Evolutionary conservation across 371 early-diverging fungal species (phyloP).

Genomic region (Mucor lusitanicus): DNA sequence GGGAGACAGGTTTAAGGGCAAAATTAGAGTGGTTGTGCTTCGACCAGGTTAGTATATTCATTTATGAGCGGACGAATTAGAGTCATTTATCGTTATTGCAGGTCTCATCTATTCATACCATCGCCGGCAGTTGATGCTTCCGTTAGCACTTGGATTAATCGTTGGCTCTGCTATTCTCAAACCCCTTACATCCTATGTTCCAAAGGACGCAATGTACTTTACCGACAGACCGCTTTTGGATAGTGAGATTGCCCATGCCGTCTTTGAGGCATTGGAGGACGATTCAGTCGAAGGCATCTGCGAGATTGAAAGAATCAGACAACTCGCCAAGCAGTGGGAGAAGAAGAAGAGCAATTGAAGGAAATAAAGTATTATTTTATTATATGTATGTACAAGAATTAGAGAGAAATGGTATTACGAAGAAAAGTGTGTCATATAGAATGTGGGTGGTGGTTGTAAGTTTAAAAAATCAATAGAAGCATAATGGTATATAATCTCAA

Average conservation of each 20-base stretch:
- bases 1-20: constrained; percentile 18
- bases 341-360: constrained; percentile 4
- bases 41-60: constrained; percentile 27
- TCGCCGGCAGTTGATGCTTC: constrained; percentile 26
- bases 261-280: constrained; percentile 24
- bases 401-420: background rate
- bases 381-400: background rate
- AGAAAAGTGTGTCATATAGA: background rate
- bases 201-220: constrained; percentile 13
- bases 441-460: constrained; percentile 2
- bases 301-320: constrained; percentile 24
- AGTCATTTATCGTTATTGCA: constrained; percentile 1
- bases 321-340: constrained; percentile 28
- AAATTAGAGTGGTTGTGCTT: constrained; percentile 24
- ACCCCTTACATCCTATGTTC: constrained; percentile 26
- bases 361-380: background rate
- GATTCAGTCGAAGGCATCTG: constrained; percentile 21
- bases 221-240: constrained; percentile 31
- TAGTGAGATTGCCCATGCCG: constrained; percentile 24
- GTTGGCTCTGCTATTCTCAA: constrained; percentile 26
- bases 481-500: background rate
- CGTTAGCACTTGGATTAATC: constrained; percentile 24
- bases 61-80: background rate
- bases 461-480: background rate
- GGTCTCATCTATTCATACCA: constrained; percentile 30